Evolutionary conservation across 2,329 filamentous ascomycete species (phyloP).

Genomic region (Aspergillus sp.): DNA sequence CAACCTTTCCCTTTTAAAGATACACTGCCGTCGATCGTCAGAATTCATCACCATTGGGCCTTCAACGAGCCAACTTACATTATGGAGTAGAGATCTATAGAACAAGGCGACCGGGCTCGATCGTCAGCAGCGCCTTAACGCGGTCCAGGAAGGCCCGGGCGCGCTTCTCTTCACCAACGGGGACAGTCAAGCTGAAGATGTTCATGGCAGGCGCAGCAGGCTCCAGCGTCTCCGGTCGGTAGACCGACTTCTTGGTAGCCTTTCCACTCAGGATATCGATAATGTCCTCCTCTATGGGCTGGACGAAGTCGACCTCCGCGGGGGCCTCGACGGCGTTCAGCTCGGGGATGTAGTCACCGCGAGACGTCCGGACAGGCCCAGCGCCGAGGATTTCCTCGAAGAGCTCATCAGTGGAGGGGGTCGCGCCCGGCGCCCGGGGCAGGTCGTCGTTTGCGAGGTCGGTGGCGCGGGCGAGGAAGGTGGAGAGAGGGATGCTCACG

Average conservation of each 20-base stretch:
- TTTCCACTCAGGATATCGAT: constrained; percentile 72
- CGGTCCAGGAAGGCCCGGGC: constrained; percentile 80
- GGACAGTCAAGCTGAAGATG: constrained; percentile 77
- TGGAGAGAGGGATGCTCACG: constrained; percentile 76
- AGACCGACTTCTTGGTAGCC: constrained; percentile 26
- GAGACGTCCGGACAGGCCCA: constrained; percentile 41
- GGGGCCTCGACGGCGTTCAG: constrained; percentile 53
- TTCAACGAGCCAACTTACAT: constrained; percentile 1
- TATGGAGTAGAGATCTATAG: constrained; percentile 33
- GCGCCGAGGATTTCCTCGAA: constrained; percentile 83
- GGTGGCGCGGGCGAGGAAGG: constrained; percentile 80
- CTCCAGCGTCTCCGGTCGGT: constrained; percentile 21
- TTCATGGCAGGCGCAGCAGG: constrained; percentile 58
- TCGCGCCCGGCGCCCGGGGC: constrained; percentile 62
- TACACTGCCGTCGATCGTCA: background rate
- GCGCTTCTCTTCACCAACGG: constrained; percentile 75
- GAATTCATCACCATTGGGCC: background rate
- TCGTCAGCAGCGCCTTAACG: constrained; percentile 78
- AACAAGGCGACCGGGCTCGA: constrained; percentile 73
- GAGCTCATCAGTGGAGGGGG: constrained; percentile 73
- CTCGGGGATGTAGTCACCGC: constrained; percentile 69
- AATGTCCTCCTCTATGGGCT: constrained; percentile 64
- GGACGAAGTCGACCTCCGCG: constrained; percentile 29
- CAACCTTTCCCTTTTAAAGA: background rate
- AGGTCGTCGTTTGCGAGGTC: constrained; percentile 86